phyloP scores from a whole-genome alignment of 495 filamentous ascomycete species.

The Lasiosphaeria hispida region DNA sequence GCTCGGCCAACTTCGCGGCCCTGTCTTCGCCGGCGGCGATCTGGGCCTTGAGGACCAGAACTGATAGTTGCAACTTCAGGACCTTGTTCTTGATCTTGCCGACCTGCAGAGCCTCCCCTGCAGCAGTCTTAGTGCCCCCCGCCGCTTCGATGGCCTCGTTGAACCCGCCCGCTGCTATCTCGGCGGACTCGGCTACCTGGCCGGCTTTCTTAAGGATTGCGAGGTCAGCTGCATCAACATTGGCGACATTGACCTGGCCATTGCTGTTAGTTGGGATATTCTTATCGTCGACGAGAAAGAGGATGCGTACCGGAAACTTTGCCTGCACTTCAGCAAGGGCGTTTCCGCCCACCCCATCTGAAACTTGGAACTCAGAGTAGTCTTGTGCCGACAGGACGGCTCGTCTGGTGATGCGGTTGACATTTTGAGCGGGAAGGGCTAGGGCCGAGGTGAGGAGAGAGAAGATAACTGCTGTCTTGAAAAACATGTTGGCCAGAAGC shows the following conservation, averaged over 20 bases:
- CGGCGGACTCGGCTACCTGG: constrained; percentile 39
- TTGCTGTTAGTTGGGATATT: constrained; percentile 24
- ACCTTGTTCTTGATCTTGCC: constrained; percentile 59
- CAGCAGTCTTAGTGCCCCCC: constrained; percentile 28
- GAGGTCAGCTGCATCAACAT: constrained; percentile 35
- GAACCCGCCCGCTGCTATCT: constrained; percentile 39
- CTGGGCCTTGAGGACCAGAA: constrained; percentile 33
- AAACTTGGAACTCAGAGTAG: constrained; percentile 40
- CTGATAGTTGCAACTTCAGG: constrained; percentile 47
- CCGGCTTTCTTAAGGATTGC: constrained; percentile 41
- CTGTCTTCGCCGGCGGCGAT: constrained; percentile 34
- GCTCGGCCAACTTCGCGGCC: constrained; percentile 31
- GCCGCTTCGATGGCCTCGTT: constrained; percentile 43
- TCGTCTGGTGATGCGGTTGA: constrained; percentile 10
- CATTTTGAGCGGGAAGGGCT: constrained; percentile 20
- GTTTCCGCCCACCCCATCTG: constrained; percentile 42
- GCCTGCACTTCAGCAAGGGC: constrained; percentile 41
- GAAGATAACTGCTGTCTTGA: constrained; percentile 31
- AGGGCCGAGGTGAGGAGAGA: constrained; percentile 28
- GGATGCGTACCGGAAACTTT: constrained; percentile 41
- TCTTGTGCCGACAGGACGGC: constrained; percentile 21
- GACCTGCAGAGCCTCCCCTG: constrained; percentile 41
- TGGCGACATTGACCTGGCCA: constrained; percentile 34
- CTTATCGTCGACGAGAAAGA: not conserved
- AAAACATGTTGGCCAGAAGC: constrained; percentile 24